Evolutionary conservation across 139 green algal genomes (phyloP), one percentile per base, ranked within the genome.

Genomic region (Prasinococcaceae sp.): DNA sequence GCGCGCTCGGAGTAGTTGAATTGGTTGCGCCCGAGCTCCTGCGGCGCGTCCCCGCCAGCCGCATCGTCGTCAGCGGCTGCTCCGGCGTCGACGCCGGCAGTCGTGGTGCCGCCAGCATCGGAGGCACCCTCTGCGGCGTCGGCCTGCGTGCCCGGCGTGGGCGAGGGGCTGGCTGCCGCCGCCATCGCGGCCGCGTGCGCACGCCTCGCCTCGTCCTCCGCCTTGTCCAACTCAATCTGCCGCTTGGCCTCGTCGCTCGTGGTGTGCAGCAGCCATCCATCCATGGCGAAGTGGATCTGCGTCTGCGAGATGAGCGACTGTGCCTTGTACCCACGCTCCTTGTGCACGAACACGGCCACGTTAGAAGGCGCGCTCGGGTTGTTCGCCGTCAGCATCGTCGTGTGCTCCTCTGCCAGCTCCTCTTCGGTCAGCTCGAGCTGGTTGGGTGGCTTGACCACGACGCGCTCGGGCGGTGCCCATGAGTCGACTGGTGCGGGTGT

Each of bases 1-100:
- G 73, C 82, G 2, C 86, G 68, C 30, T 94, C 84, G 23, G 57
- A 79, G 66, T 85, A 94, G 68, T 93, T 92, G 72, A 95, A 92
- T 54, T 88, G 76, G 66, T 95, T 94, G 12, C 79, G 71, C 22
- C n/a, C n/a, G 51, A 93, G 74, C 67, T 83, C 70, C 47, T 68
- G 63, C 28, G 61, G 71, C 53, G 86, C 82, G 35, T 86, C 78
- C 2, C 58, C 62, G 6, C 53, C 53, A 17, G 76, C 51, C 8
- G 22, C 22, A 19, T 57, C 54, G n/a, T 47, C 49, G 22, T 29
- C n/a, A 10, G 37, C 36, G 17, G 36, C 17, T 42, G 17, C 17
- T 17, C 36, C 17, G 17, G 36, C 17, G 17, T 16, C 16, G 36
- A 42, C 17, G 17, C 17, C 17, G 36, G 17, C 17, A 42, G 36